Percentiles rank a stretch among this genome's conserved stretches.
phyloP scores from a whole-genome alignment of 2,329 filamentous ascomycete genomes.

The Gnomoniopsis smithogilvyi region DNA sequence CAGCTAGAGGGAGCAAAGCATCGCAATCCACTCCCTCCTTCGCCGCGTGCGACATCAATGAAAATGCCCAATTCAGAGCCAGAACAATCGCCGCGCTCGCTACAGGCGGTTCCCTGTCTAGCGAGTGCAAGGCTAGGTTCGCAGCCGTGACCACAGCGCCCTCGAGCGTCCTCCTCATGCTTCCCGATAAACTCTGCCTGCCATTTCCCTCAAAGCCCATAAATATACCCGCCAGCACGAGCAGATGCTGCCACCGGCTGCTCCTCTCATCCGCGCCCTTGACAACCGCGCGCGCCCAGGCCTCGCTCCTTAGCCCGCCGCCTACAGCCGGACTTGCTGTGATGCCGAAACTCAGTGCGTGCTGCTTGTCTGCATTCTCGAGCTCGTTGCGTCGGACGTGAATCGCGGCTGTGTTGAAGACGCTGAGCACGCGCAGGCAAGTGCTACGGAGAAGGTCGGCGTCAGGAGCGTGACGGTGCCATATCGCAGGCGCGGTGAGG shows the following conservation, averaged over 20 bases:
- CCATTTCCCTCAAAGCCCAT: constrained; percentile 70
- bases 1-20: constrained; percentile 64
- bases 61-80: constrained; percentile 74
- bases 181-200: constrained; percentile 58
- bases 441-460: constrained; percentile 54
- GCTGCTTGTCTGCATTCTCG: constrained; percentile 31
- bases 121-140: constrained; percentile 67
- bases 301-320: constrained; percentile 44
- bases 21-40: constrained; percentile 63
- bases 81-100: constrained; percentile 58
- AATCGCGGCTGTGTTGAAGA: constrained; percentile 66
- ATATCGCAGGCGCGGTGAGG: constrained; percentile 68
- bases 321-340: constrained; percentile 28
- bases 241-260: constrained; percentile 75
- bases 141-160: constrained; percentile 69
- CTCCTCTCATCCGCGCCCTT: constrained; percentile 57
- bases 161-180: constrained; percentile 66
- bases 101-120: constrained; percentile 33
- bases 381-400: constrained; percentile 49
- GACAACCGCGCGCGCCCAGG: constrained; percentile 55
- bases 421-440: constrained; percentile 64
- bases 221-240: constrained; percentile 76
- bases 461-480: constrained; percentile 53
- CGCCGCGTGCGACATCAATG: constrained; percentile 61
- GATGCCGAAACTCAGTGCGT: background rate